phyloP scores from a whole-genome alignment of 768 basidiomycete genomes.

The Tricholoma matsutake region DNA sequence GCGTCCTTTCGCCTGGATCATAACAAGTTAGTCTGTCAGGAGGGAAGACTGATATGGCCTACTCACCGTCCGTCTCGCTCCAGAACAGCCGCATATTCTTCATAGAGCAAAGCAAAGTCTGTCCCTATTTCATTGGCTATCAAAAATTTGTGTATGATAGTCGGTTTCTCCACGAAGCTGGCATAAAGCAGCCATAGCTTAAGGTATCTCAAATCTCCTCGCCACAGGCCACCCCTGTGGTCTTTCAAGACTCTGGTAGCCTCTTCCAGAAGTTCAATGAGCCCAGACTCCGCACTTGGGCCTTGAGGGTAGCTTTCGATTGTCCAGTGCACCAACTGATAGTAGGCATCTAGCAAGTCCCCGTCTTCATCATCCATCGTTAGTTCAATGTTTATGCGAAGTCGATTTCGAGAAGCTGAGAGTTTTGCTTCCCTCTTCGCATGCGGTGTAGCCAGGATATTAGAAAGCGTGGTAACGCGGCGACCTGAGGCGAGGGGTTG shows the following conservation, averaged over 20 bases:
- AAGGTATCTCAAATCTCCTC: slow-evolving; percentile 79
- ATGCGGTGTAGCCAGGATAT: slow-evolving; percentile 73
- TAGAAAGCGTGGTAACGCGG: slow-evolving; percentile 73
- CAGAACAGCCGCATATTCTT: slow-evolving; percentile 84
- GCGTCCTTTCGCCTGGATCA: slow-evolving; percentile 72
- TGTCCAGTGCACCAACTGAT: slow-evolving; percentile 86
- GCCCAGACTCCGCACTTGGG: slow-evolving; percentile 80
- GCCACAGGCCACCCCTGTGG: slow-evolving; percentile 70
- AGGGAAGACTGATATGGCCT: slow-evolving; percentile 1
- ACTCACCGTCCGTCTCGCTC: slow-evolving; percentile 80
- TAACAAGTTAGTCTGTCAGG: slow-evolving; percentile 8
- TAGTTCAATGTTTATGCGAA: slow-evolving; percentile 69
- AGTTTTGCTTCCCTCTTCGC: slow-evolving; percentile 71
- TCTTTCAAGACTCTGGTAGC: slow-evolving; percentile 84
- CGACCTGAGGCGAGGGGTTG: slow-evolving; percentile 80
- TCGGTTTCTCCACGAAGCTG: slow-evolving; percentile 85
- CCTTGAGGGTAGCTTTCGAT: slow-evolving; percentile 94
- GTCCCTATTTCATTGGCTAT: slow-evolving; percentile 91
- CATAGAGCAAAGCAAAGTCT: slow-evolving; percentile 76
- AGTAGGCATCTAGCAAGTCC: slow-evolving; percentile 85
- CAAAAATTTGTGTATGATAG: slow-evolving; percentile 86
- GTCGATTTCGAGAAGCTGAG: slow-evolving; percentile 57
- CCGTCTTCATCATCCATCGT: slow-evolving; percentile 80
- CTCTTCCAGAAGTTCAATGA: slow-evolving; percentile 91
- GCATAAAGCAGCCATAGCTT: slow-evolving; percentile 95